Evolutionary conservation across 805 yeast species (phyloP).

Genomic region (Wickerhamiella azyma): DNA sequence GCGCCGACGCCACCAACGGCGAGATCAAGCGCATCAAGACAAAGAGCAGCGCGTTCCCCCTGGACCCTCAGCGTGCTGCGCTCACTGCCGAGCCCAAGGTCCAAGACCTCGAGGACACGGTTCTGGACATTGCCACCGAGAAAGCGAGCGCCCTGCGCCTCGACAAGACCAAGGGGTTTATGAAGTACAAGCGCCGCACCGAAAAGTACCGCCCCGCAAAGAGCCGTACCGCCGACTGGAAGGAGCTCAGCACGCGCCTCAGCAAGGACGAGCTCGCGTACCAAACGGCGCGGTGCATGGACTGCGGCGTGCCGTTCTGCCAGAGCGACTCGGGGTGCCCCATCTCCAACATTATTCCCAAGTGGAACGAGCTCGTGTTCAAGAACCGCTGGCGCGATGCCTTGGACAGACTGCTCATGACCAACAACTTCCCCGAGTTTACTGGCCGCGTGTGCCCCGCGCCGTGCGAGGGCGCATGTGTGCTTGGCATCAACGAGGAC

Average conservation of each 20-base stretch:
- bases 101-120: constrained; percentile 78
- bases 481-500: constrained; percentile 80
- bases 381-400: constrained; percentile 93
- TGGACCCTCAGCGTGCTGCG: constrained; percentile 28
- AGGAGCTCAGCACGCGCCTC: constrained; percentile 69
- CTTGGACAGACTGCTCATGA: constrained; percentile 77
- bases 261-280: constrained; percentile 73
- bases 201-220: constrained; percentile 73
- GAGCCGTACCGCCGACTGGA: constrained; percentile 78
- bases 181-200: constrained; percentile 80
- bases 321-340: constrained; percentile 98
- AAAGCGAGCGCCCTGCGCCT: constrained; percentile 44
- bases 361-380: constrained; percentile 94
- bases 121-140: constrained; percentile 53
- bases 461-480: constrained; percentile 97
- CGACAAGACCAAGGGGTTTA: constrained; percentile 80
- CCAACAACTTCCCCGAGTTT: constrained; percentile 97
- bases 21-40: constrained; percentile 44
- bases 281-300: constrained; percentile 98
- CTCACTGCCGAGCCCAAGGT: constrained; percentile 61
- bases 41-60: constrained; percentile 15
- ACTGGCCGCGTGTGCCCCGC: constrained; percentile 98
- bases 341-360: constrained; percentile 89
- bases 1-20: constrained; percentile 78
- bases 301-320: constrained; percentile 99